These are phyloP conservation scores for Candida ficus DNA, from an alignment of 805 yeast species.

Conservation along the genomic window DNA sequence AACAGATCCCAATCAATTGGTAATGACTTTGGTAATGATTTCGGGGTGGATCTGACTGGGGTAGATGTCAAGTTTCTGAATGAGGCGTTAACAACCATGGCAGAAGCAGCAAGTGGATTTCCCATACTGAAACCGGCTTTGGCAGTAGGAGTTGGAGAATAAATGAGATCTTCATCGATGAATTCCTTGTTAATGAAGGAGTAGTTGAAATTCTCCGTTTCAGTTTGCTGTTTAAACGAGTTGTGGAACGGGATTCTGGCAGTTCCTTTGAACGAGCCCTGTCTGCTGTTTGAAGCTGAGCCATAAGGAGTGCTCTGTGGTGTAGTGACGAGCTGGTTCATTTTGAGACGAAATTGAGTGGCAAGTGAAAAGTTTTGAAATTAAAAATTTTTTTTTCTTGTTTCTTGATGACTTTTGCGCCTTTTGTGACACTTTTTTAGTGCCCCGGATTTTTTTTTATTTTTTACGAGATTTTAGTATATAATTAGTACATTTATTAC, in stretches of 20 bases:
- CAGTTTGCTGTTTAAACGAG: conserved; percentile 1
- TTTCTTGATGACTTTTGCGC: too few species aligned
- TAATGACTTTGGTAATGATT: conserved; percentile 23
- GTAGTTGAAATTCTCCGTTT: conserved; percentile 12
- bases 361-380: neutral
- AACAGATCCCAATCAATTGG: conserved; percentile 27
- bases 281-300: conserved; percentile 4
- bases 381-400: neutral
- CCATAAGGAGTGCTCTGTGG: conserved; percentile 8
- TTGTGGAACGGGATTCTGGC: conserved; percentile 9
- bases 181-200: conserved; percentile 23
- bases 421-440: too few species aligned
- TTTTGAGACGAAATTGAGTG: neutral
- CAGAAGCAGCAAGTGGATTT: neutral
- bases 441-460: neutral
- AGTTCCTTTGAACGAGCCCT: conserved; percentile 2
- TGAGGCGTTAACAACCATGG: neutral
- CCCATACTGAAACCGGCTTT: conserved; percentile 3
- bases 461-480: too few species aligned
- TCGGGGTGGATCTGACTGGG: conserved; percentile 20
- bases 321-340: conserved; percentile 10
- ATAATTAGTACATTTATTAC: conserved; percentile 33
- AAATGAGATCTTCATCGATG: conserved; percentile 14
- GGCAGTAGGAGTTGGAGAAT: conserved; percentile 1
- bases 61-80: conserved; percentile 25